phyloP scores from a whole-genome alignment of 1,284 basidiomycete genomes.

The Fomitopsis schrenkii region DNA sequence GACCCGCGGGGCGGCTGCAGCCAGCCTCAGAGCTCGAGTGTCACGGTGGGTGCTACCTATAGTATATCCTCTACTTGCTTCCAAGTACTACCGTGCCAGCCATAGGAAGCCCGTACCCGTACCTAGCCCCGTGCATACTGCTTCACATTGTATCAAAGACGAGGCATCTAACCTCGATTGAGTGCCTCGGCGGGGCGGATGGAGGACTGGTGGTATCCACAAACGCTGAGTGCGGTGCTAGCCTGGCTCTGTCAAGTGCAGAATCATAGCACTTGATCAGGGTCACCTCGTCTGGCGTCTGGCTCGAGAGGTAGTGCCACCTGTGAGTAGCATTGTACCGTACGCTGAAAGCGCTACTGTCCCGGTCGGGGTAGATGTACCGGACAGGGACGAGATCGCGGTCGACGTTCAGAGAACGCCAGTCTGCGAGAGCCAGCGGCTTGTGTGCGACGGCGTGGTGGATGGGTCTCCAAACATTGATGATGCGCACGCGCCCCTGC shows the following conservation, averaged over 20 bases:
- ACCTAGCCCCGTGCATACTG: background rate
- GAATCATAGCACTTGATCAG: conserved; percentile 49
- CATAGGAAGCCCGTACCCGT: too few species aligned
- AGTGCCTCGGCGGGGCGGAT: conserved; percentile 38
- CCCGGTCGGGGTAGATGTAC: conserved; percentile 30
- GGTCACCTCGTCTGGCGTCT: conserved; percentile 43
- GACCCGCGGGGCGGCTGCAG: too few species aligned
- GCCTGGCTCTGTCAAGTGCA: conserved; percentile 32
- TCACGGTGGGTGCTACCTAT: too few species aligned
- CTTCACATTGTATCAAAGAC: conserved; percentile 30
- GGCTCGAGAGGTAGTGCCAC: conserved; percentile 45
- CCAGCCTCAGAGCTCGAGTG: too few species aligned
- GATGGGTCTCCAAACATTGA: conserved; percentile 56
- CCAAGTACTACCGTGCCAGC: too few species aligned
- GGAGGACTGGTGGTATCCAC: conserved; percentile 33
- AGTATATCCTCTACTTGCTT: too few species aligned
- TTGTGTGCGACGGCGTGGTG: conserved; percentile 38
- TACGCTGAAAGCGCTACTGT: conserved; percentile 34
- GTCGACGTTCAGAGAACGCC: conserved; percentile 31
- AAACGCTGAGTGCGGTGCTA: conserved; percentile 48
- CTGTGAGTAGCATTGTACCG: conserved; percentile 35
- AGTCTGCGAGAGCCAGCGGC: conserved; percentile 47
- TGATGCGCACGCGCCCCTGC: conserved; percentile 48
- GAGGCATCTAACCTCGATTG: conserved; percentile 38
- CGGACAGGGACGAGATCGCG: conserved; percentile 32